Conservation (phyloP, 768 basidiomycete genomes). For the Pholiota microspora region DNA sequence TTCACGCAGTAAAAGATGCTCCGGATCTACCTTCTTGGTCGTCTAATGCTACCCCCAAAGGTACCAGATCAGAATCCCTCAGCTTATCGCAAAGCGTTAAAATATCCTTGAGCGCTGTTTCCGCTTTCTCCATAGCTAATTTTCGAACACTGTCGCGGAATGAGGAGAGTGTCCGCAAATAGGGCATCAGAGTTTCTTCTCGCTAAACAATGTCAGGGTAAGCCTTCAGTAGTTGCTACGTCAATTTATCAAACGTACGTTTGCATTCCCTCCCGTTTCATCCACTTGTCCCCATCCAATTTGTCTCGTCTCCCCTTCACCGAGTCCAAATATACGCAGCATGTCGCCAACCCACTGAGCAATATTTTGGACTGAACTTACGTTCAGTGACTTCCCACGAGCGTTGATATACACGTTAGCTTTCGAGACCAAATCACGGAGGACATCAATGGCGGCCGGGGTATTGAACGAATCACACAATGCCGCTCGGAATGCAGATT, state of each 20-base stretch:
- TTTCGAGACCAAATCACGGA: constrained; percentile 80
- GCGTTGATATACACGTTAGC: constrained; percentile 87
- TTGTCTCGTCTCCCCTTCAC: constrained; percentile 61
- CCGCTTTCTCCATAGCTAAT: constrained; percentile 71
- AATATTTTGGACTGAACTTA: constrained; percentile 60
- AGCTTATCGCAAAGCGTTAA: constrained; percentile 85
- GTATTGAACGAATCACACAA: constrained; percentile 99
- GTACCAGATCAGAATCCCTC: constrained; percentile 85
- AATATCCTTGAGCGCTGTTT: constrained; percentile 72
- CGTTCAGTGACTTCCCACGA: constrained; percentile 55
- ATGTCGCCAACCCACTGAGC: constrained; percentile 71
- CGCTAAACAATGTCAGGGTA: constrained; percentile 44
- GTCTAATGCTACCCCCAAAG: constrained; percentile 94
- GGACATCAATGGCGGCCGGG: constrained; percentile 69
- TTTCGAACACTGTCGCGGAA: constrained; percentile 91
- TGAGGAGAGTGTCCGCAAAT: constrained; percentile 76
- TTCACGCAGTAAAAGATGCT: background rate
- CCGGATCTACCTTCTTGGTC: constrained; percentile 81
- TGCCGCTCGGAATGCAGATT: constrained; percentile 76
- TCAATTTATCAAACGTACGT: constrained; percentile 39
- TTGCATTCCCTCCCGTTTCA: constrained; percentile 40
- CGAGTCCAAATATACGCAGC: constrained; percentile 79
- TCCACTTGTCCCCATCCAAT: constrained; percentile 86
- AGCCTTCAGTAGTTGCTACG: constrained; percentile 2
- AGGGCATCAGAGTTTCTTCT: constrained; percentile 86